Evolutionary conservation across 2,329 filamentous ascomycete genomes (phyloP), one percentile per base, ranked within the genome.

Genomic region (Colletotrichum eremochloae): DNA sequence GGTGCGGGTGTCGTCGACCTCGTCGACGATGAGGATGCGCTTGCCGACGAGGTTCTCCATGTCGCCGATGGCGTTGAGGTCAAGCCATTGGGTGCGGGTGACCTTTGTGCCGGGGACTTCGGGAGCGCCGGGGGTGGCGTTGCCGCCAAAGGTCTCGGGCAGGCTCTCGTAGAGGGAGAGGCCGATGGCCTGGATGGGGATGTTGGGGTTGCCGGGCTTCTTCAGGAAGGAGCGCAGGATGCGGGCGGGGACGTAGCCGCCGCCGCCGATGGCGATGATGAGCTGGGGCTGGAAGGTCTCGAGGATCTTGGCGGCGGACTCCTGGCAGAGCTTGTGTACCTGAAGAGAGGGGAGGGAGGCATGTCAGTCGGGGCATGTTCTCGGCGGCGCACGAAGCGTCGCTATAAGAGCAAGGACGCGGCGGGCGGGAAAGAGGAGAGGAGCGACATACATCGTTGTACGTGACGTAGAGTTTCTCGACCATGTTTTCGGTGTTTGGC

Each of bases 211-310:
- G 77, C 93, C 94, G 72, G 94, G 88, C 81, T 91, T 90, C 88
- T 97, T 98, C 82, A 99, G 93, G 88, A 99, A 99, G 29, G 96
- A 98, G 75, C 96, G 94, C 75, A 99, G 90, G 82, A 99, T 99
- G 78, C 96, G 94, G 57, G 96, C 96, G 74, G 96, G 96, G 52
- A 99, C 95, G 84, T 98, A 99, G 79, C 96, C 96, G 78, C 96
- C 96, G 76, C 96, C 96, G 78, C 96, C 96, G 82, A 98, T 98
- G 81, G 96, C 96, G 83, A 99, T 97, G 89, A 99, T 97, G 77
- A 99, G 93, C 83, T 97, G 94, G 50, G 96, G 96, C 81, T 94
- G 89, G 88, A 97, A 95, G 20, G 94, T 90, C 81, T 91, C 86
- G 78, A 99, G 91, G 82, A 98, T 97, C 78, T 87, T 86, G 75